These are phyloP conservation scores for Theileria parva DNA, from an alignment of 169 alveolate genomes.

Conservation along the genomic window DNA sequence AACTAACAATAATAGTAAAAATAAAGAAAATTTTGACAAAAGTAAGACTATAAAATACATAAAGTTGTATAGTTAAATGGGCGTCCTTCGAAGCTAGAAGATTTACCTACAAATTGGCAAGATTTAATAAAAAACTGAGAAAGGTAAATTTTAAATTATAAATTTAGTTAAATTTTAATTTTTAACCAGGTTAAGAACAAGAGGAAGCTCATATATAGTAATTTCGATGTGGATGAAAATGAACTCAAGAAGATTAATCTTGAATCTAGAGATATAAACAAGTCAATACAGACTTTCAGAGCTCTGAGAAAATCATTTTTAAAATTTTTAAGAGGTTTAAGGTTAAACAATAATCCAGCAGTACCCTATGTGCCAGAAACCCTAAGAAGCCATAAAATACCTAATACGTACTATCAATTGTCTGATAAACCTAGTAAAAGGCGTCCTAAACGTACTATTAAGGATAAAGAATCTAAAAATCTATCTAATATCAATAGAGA, in stretches of 20 bases:
- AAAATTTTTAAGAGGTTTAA: slow-evolving; percentile 40
- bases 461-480: background rate
- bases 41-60: background rate
- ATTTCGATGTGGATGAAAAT: slow-evolving; percentile 37
- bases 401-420: slow-evolving; percentile 25
- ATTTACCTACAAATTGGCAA: slow-evolving; percentile 57
- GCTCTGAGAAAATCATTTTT: slow-evolving; percentile 35
- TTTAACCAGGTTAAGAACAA: slow-evolving; percentile 12
- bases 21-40: background rate
- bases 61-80: slow-evolving; percentile 31
- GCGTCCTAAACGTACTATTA: slow-evolving; percentile 14
- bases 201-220: slow-evolving; percentile 23
- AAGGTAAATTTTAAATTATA: slow-evolving; percentile 21
- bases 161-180: background rate
- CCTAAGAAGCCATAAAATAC: slow-evolving; percentile 47
- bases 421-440: slow-evolving; percentile 1
- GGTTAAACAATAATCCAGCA: slow-evolving; percentile 13
- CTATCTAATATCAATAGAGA: background rate
- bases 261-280: slow-evolving; percentile 27
- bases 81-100: slow-evolving; percentile 60
- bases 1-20: background rate
- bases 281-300: slow-evolving; percentile 31
- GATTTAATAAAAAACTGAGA: slow-evolving; percentile 53
- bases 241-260: slow-evolving; percentile 21
- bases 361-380: slow-evolving; percentile 60